Evolutionary conservation across 73 alveolate species (phyloP).

Genomic region (Paramecium pentaurelia): DNA sequence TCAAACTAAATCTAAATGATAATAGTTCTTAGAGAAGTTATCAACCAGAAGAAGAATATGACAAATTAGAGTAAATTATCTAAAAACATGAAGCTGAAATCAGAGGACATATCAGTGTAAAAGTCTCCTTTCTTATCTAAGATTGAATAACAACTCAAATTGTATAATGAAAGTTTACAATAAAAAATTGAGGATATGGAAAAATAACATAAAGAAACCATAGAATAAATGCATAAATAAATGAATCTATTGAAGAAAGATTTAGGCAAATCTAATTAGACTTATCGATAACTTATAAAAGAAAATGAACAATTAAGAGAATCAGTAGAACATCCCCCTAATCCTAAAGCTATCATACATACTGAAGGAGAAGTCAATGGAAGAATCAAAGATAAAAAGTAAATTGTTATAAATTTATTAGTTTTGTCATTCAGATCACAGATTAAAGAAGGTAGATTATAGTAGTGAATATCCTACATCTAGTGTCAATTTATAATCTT

Average conservation of each 20-base stretch:
- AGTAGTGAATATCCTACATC: conserved; percentile 32
- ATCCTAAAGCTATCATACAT: not conserved
- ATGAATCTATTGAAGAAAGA: not conserved
- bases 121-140: not conserved
- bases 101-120: conserved; percentile 64
- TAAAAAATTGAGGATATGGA: conserved; percentile 42
- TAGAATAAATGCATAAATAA: not conserved
- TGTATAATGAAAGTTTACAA: conserved; percentile 56
- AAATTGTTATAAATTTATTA: not conserved
- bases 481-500: not conserved
- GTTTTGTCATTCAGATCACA: conserved; percentile 42
- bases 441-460: not conserved
- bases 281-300: not conserved
- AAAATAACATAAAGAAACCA: conserved; percentile 36
- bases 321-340: not conserved
- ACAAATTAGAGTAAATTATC: conserved; percentile 36
- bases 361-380: conserved; percentile 21
- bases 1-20: not conserved
- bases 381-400: not conserved
- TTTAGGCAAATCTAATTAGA: not conserved
- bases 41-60: conserved; percentile 17
- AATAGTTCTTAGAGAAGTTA: not conserved
- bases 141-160: conserved; percentile 62
- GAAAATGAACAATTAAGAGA: not conserved
- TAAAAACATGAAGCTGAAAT: conserved; percentile 55